Evolutionary conservation across 495 filamentous ascomycete genomes (phyloP).

Genomic region (Coniosporium apollinis): DNA sequence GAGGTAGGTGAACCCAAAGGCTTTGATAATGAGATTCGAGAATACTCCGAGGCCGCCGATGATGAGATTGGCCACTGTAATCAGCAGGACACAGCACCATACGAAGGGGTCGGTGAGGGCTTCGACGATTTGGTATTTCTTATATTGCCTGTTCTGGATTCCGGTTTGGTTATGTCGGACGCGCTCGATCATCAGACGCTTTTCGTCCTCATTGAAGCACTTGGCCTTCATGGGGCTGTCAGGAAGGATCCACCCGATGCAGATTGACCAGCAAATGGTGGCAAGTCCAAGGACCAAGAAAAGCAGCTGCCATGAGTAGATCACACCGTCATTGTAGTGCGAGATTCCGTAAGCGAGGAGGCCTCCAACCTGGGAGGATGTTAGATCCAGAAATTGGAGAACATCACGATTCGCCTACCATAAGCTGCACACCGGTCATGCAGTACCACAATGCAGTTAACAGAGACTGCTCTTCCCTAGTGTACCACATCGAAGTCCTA

Average conservation of each 20-base stretch:
- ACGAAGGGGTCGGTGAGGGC: constrained; percentile 19
- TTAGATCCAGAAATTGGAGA: too few relatives aligned
- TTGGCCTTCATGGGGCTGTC: constrained; percentile 54
- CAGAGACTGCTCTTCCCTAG: constrained; percentile 31
- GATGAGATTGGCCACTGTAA: too few relatives aligned
- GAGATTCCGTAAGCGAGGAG: constrained; percentile 49
- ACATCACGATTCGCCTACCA: too few relatives aligned
- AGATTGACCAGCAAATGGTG: constrained; percentile 36
- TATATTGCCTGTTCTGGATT: constrained; percentile 25
- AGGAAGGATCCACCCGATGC: constrained; percentile 47
- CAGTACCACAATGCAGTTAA: constrained; percentile 32
- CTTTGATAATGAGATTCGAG: too few relatives aligned
- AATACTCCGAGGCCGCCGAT: too few relatives aligned
- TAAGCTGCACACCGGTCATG: constrained; percentile 33
- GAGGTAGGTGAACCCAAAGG: too few relatives aligned
- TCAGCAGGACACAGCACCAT: too few relatives aligned
- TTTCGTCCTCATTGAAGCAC: constrained; percentile 47
- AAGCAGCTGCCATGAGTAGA: constrained; percentile 50
- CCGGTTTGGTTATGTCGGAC: constrained; percentile 23
- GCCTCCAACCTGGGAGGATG: too few relatives aligned
- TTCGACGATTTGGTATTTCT: constrained; percentile 23
- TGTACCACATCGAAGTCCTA: constrained; percentile 22
- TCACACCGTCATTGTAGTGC: constrained; percentile 37
- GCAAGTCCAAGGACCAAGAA: constrained; percentile 50
- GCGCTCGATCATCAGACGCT: constrained; percentile 25